Base-by-base conservation (phyloP, 352 stramenopile genomes). In the Globisporangium iwayamae region DNA sequence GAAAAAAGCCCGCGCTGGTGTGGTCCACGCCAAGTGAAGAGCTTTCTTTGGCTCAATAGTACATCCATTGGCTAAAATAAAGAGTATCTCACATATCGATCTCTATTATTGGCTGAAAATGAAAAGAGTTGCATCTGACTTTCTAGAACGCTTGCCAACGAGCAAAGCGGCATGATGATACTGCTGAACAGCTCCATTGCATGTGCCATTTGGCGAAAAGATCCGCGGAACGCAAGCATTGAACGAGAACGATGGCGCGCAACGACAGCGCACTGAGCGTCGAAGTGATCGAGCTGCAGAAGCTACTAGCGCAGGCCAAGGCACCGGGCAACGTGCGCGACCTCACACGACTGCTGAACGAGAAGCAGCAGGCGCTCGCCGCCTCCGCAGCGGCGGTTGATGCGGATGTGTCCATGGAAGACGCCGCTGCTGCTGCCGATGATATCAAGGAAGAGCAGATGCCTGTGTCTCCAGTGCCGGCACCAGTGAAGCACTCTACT, bases 281-380 rank as follows among this genome's bases (percentile, higher is more conserved):
- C 28, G 87, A 95, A 61, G 74, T 94, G 32, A 56, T 67, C 0
- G 87, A 95, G 76, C 73, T 95, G 57, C 66, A 89, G 74, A 59
- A 73, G 66, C 69, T 95, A 22, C 69, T 95, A 47, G 59, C 63
- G 58, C 74, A 79, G 46, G 66, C 67, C 22, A 85, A 87, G 68
- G 83, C 76, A 18, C 48, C 48, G 10, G 85, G 85, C 46, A 90
- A 93, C 55, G 67, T 73, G 48, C 72, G 74, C 46, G 87, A 96
- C 60, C 69, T 94, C 53, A 62, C 79, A 56, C 70, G 79, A 52
- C 65, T 95, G 56, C 62, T 93, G 30, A 45, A 59, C 22, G 73
- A 68, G 43, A 95, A 95, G 69, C 71, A 92, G 62, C 74, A 76
- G 54, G 66, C 65, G 28, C 67, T 90, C 50, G 56, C 76, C 7